Evolutionary conservation across 441 rosid genomes (phyloP).

Genomic region (Populus trichocarpa): DNA sequence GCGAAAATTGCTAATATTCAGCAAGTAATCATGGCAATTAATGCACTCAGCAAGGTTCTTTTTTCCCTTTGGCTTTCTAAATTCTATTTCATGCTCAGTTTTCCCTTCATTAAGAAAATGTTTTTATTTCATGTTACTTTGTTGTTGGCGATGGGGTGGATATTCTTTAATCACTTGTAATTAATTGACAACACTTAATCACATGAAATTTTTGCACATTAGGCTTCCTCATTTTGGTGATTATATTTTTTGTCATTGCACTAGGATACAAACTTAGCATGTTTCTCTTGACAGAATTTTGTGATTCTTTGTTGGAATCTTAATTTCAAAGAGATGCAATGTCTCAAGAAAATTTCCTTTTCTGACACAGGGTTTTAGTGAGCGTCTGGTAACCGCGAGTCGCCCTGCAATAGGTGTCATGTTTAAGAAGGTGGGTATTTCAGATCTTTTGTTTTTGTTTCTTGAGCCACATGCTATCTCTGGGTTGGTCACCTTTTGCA

Average conservation of each 20-base stretch:
- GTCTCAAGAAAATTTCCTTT: constrained; percentile 17
- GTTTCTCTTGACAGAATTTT: not conserved
- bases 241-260: not conserved
- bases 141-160: not conserved
- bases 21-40: constrained; percentile 79
- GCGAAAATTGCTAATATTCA: constrained; percentile 58
- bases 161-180: not conserved
- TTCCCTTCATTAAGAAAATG: not conserved
- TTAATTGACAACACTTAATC: not conserved
- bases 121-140: not conserved
- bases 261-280: not conserved
- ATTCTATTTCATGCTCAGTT: not conserved
- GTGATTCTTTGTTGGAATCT: not conserved
- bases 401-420: constrained; percentile 86
- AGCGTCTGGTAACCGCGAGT: constrained; percentile 77
- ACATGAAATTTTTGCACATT: not conserved
- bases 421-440: constrained; percentile 82
- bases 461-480: not conserved
- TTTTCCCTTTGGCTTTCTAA: constrained; percentile 13
- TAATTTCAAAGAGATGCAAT: constrained; percentile 8
- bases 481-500: not conserved
- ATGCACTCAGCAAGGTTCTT: constrained; percentile 96
- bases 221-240: not conserved
- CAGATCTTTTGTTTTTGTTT: not conserved
- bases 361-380: constrained; percentile 75